A percentile compares a stretch with the other conserved stretches of the same genome.
These are phyloP conservation scores for Nadsonia starkeyi-henricii DNA, from an alignment of 1,139 yeast species.

Conservation along the genomic window DNA sequence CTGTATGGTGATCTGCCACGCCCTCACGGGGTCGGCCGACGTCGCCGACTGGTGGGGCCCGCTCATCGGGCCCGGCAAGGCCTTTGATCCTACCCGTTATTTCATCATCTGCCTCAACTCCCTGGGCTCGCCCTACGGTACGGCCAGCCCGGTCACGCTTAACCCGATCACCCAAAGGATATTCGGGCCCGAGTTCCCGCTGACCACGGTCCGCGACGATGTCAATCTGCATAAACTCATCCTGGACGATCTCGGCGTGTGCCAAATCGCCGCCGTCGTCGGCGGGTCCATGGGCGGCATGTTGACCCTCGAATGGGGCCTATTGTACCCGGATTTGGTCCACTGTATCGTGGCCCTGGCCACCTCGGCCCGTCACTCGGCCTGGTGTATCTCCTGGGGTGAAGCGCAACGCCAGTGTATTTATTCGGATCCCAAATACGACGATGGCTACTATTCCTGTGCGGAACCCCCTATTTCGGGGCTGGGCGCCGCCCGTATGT, in stretches of 20 bases:
- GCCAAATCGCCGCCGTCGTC: slow-evolving; percentile 64
- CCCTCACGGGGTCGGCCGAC: slow-evolving; percentile 89
- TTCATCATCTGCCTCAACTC: slow-evolving; percentile 80
- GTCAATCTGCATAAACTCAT: slow-evolving; percentile 64
- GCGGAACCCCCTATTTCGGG: slow-evolving; percentile 78
- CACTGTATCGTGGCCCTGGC: slow-evolving; percentile 70
- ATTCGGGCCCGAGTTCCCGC: slow-evolving; percentile 91
- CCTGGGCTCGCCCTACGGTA: slow-evolving; percentile 91
- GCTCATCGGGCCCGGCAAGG: slow-evolving; percentile 65
- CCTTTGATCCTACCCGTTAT: slow-evolving; percentile 82
- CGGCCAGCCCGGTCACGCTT: slow-evolving; percentile 76
- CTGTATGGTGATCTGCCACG: slow-evolving; percentile 82
- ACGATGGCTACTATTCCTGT: slow-evolving; percentile 70
- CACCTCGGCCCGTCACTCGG: slow-evolving; percentile 86
- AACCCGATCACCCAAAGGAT: slow-evolving; percentile 31
- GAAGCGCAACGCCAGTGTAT: slow-evolving; percentile 95
- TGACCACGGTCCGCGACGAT: slow-evolving; percentile 86
- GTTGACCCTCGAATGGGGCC: slow-evolving; percentile 80
- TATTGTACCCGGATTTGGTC: slow-evolving; percentile 59
- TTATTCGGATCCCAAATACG: slow-evolving; percentile 83
- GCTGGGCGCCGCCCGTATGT: slow-evolving; percentile 92
- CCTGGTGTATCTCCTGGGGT: slow-evolving; percentile 99
- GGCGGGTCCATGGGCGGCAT: slow-evolving; percentile 99
- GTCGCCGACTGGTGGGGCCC: slow-evolving; percentile 99
- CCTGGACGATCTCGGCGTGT: slow-evolving; percentile 58